A percentile compares a stretch with the other conserved stretches of the same genome.
Conservation (phyloP, 73 alveolate species). For the Stentor roeselii region DNA sequence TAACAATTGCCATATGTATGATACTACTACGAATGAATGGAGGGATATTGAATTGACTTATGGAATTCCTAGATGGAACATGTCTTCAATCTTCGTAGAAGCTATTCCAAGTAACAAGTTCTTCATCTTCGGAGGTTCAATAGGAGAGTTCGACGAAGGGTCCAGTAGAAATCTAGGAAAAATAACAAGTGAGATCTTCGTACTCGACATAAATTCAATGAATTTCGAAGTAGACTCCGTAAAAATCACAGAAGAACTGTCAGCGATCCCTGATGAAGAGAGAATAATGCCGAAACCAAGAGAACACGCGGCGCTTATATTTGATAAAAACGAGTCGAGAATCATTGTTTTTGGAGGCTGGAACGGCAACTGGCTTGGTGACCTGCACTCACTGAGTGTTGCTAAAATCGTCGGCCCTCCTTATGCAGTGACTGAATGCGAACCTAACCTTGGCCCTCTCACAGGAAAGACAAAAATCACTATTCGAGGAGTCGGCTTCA, state of each 20-base stretch:
- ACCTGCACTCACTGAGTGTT: constrained; percentile 86
- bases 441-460: constrained; percentile 95
- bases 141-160: constrained; percentile 97
- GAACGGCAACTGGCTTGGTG: constrained; percentile 97
- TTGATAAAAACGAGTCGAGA: constrained; percentile 85
- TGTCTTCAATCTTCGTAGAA: constrained; percentile 93
- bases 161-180: constrained; percentile 86
- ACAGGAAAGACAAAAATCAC: constrained; percentile 83
- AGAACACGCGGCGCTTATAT: constrained; percentile 92
- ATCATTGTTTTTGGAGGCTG: constrained; percentile 96
- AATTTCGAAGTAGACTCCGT: constrained; percentile 63
- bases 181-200: constrained; percentile 64
- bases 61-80: constrained; percentile 98
- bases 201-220: constrained; percentile 77
- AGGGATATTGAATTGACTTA: constrained; percentile 85
- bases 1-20: constrained; percentile 74
- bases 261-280: constrained; percentile 8
- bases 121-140: constrained; percentile 96
- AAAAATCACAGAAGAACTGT: not conserved
- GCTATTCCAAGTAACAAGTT: constrained; percentile 98
- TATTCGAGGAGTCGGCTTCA: constrained; percentile 86
- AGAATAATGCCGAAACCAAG: constrained; percentile 83
- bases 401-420: constrained; percentile 97
- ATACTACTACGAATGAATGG: constrained; percentile 90
- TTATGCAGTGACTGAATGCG: constrained; percentile 87